Percentiles rank a stretch among this genome's conserved stretches.
Conservation (phyloP, 805 yeast species). For the Spencermartinsiella europaea region DNA sequence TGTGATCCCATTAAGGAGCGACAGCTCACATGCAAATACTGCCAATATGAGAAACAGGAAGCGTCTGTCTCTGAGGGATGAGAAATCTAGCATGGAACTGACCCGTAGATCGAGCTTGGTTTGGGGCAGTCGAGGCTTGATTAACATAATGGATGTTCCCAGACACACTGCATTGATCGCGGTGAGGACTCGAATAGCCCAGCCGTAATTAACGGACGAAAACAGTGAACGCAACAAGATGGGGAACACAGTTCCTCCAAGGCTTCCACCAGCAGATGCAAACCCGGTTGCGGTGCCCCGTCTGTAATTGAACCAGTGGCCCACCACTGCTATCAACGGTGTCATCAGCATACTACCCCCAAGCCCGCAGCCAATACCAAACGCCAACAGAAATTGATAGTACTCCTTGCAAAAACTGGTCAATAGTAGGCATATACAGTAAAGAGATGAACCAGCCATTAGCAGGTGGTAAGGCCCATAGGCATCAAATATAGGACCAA, state of each 20-base stretch:
- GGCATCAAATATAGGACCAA: conserved; percentile 59
- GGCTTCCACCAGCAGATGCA: conserved; percentile 50
- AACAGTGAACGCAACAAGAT: conserved; percentile 48
- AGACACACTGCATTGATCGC: conserved; percentile 42
- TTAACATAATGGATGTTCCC: conserved; percentile 33
- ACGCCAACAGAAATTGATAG: conserved; percentile 58
- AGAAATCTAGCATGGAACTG: conserved; percentile 33
- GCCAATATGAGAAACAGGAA: conserved; percentile 41
- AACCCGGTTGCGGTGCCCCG: conserved; percentile 54
- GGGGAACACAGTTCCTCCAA: conserved; percentile 55
- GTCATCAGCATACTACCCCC: conserved; percentile 59
- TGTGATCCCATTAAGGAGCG: conserved; percentile 44
- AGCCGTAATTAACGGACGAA: conserved; percentile 46
- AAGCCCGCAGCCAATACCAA: conserved; percentile 51
- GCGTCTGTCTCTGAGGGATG: conserved; percentile 39
- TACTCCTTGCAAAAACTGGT: conserved; percentile 49
- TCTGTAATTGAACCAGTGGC: conserved; percentile 59
- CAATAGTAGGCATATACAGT: conserved; percentile 42
- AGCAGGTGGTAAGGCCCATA: conserved; percentile 42
- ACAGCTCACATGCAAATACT: conserved; percentile 43
- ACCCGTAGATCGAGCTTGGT: conserved; percentile 26
- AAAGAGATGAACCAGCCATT: conserved; percentile 34
- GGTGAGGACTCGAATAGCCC: conserved; percentile 56
- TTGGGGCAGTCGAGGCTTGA: conserved; percentile 38
- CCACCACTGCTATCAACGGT: conserved; percentile 56